Evolutionary conservation across 2,329 filamentous ascomycete species (phyloP).

Genomic region (Penicillium sp.): DNA sequence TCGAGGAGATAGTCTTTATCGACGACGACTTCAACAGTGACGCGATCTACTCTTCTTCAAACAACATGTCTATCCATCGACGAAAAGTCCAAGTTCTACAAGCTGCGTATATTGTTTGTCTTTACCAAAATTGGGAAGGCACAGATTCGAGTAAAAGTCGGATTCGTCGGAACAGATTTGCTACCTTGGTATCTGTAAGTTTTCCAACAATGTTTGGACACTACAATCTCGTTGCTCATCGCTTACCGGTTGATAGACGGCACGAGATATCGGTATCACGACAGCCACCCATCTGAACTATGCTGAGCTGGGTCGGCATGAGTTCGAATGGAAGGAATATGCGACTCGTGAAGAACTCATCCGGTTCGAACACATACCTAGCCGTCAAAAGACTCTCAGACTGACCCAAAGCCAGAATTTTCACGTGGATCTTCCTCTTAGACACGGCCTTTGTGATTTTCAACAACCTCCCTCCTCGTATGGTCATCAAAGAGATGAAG

Average conservation of each 20-base stretch:
- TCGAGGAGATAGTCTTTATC: slow-evolving; percentile 43
- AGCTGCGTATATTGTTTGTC: slow-evolving; percentile 41
- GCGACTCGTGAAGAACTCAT: slow-evolving; percentile 40
- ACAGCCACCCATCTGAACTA: slow-evolving; percentile 33
- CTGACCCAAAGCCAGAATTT: slow-evolving; percentile 12
- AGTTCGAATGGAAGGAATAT: slow-evolving; percentile 40
- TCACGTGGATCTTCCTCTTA: slow-evolving; percentile 42
- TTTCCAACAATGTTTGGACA: too few relatives aligned
- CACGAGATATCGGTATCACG: slow-evolving; percentile 35
- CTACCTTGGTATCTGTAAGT: slow-evolving; percentile 40
- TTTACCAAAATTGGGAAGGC: slow-evolving; percentile 47
- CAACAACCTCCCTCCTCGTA: slow-evolving; percentile 45
- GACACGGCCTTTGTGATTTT: slow-evolving; percentile 47
- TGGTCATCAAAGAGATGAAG: slow-evolving; percentile 45
- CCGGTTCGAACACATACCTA: slow-evolving; percentile 18
- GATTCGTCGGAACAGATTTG: slow-evolving; percentile 40
- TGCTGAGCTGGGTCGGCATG: slow-evolving; percentile 23
- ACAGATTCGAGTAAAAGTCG: slow-evolving; percentile 36
- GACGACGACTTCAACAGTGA: slow-evolving; percentile 41
- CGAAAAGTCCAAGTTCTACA: slow-evolving; percentile 40
- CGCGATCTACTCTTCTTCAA: slow-evolving; percentile 15
- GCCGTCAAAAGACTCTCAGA: not conserved
- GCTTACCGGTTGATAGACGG: slow-evolving; percentile 20
- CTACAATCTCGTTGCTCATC: not conserved
- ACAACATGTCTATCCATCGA: slow-evolving; percentile 11